phyloP scores from a whole-genome alignment of 75 land plant genomes.

The Larix kaempferi region DNA sequence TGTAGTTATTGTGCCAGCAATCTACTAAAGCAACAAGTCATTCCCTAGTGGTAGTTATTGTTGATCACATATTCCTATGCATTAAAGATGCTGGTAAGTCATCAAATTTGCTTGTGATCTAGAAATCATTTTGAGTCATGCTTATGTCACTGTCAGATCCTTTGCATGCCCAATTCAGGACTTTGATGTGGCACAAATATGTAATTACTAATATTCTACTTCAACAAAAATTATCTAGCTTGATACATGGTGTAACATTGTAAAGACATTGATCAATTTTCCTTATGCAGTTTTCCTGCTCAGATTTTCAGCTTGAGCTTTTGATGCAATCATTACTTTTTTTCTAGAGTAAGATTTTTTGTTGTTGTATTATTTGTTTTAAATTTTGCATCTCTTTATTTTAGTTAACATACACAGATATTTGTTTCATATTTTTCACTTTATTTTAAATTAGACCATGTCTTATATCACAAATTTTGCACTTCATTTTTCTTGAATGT shows the following conservation, averaged over 20 bases:
- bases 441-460: too few species aligned
- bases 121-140: not conserved
- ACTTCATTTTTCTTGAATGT: too few species aligned
- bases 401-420: too few species aligned
- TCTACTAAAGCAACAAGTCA: slow-evolving; percentile 74
- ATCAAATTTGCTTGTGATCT: not conserved
- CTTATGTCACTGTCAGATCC: not conserved
- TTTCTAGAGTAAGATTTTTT: slow-evolving; percentile 65
- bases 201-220: not conserved
- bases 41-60: slow-evolving; percentile 64
- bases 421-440: too few species aligned
- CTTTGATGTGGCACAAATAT: not conserved
- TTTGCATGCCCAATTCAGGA: not conserved
- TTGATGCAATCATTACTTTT: slow-evolving; percentile 86
- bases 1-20: slow-evolving; percentile 34
- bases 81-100: slow-evolving; percentile 86
- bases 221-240: not conserved
- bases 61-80: slow-evolving; percentile 96
- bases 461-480: not conserved
- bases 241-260: slow-evolving; percentile 1
- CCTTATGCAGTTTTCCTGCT: too few species aligned
- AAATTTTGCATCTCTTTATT: too few species aligned
- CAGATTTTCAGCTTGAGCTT: slow-evolving; percentile 95
- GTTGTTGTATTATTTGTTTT: not conserved
- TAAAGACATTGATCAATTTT: not conserved